Evolutionary conservation across 495 filamentous ascomycete species (phyloP).

Genomic region (Penicillium egyptiacum): DNA sequence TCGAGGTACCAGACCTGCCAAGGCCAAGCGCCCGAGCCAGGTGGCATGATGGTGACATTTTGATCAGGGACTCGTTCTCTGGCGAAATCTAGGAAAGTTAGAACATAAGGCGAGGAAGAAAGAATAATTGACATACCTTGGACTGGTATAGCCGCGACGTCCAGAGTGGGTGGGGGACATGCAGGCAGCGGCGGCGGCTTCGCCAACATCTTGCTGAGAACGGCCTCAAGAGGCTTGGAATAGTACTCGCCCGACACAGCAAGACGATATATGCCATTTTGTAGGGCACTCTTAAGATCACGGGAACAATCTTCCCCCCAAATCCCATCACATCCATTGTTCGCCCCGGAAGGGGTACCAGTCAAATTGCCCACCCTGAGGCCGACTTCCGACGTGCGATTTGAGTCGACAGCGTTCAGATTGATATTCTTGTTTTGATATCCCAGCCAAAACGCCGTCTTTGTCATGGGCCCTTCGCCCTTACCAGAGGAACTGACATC

Average conservation of each 20-base stretch:
- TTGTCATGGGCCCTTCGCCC: constrained; percentile 41
- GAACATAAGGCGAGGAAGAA: neutral
- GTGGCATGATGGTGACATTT: constrained; percentile 31
- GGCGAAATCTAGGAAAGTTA: constrained; percentile 34
- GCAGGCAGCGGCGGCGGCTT: constrained; percentile 24
- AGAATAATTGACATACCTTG: constrained; percentile 30
- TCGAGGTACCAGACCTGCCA: constrained; percentile 47
- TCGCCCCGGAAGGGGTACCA: constrained; percentile 35
- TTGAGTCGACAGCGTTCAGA: constrained; percentile 32
- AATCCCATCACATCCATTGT: constrained; percentile 46
- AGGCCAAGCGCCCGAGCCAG: constrained; percentile 33
- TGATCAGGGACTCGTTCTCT: constrained; percentile 32
- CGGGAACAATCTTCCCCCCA: constrained; percentile 40
- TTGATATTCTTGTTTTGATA: constrained; percentile 38
- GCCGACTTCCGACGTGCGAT: constrained; percentile 44
- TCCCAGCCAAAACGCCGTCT: constrained; percentile 43
- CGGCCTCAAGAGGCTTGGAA: constrained; percentile 33
- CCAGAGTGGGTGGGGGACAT: constrained; percentile 38
- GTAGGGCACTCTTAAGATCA: constrained; percentile 34
- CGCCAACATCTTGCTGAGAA: constrained; percentile 32
- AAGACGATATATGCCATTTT: constrained; percentile 32
- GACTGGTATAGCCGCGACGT: constrained; percentile 39
- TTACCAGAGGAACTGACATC: constrained; percentile 38
- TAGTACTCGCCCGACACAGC: constrained; percentile 32
- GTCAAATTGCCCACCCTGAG: constrained; percentile 46